Evolutionary conservation across 176 grass and related monocot species (phyloP).

Genomic region (Puccinellia tenuiflora): DNA sequence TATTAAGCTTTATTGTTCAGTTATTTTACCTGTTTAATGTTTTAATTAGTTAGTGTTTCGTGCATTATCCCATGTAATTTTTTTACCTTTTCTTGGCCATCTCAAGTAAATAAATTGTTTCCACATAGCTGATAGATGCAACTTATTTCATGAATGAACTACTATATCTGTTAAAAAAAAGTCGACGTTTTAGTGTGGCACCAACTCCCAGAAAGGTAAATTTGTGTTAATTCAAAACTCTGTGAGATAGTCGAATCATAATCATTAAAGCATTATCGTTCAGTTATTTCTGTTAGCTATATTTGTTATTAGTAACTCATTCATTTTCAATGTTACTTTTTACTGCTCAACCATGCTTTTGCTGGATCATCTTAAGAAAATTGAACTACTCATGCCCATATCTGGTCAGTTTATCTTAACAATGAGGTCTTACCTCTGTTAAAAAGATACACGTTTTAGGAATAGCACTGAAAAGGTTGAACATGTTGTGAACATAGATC

Average conservation of each 20-base stretch:
- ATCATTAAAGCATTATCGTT: not conserved
- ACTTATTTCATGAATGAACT: not conserved
- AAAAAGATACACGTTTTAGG: not conserved
- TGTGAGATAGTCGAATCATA: not conserved
- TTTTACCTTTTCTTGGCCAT: not conserved
- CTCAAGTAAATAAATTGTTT: not conserved
- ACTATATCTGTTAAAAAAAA: not conserved
- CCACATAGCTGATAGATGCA: not conserved
- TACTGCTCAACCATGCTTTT: not conserved
- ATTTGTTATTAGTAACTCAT: not conserved
- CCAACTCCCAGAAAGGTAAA: no score
- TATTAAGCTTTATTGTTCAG: not conserved
- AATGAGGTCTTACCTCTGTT: not conserved
- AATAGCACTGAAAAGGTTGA: not conserved
- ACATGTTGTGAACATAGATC: no score
- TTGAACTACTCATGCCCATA: not conserved
- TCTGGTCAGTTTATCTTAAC: not conserved
- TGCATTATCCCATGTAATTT: not conserved
- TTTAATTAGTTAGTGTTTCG: not conserved
- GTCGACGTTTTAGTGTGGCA: not conserved
- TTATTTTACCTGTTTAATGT: not conserved
- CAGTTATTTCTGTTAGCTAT: not conserved
- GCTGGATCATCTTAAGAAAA: not conserved
- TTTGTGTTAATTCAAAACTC: not conserved
- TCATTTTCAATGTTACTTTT: not conserved